Evolutionary conservation across 2,329 filamentous ascomycete species (phyloP).

Genomic region (Beauveria scarabaeidicola): DNA sequence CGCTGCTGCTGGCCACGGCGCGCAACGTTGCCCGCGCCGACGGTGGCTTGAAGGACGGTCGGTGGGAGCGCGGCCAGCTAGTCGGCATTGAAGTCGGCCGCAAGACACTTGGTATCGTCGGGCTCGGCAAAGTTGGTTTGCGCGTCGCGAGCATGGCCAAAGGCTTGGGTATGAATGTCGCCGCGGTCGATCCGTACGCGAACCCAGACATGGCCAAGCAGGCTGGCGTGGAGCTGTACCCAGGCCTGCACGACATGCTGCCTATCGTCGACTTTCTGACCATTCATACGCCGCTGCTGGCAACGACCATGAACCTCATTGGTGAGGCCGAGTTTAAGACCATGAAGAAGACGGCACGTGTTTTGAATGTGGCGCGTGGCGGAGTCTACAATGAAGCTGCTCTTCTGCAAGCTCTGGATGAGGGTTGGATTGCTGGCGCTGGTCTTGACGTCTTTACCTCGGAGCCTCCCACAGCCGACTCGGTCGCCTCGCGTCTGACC

Average conservation of each 20-base stretch:
- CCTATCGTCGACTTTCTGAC: conserved; percentile 67
- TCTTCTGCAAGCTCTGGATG: conserved; percentile 60
- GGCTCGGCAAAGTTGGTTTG: conserved; percentile 74
- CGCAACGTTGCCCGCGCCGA: conserved; percentile 65
- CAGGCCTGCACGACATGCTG: conserved; percentile 50
- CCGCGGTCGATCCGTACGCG: conserved; percentile 71
- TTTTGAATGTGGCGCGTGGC: conserved; percentile 72
- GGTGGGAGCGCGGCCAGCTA: conserved; percentile 67
- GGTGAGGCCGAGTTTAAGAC: conserved; percentile 54
- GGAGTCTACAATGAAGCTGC: conserved; percentile 74
- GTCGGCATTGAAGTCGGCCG: conserved; percentile 71
- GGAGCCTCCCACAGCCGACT: conserved; percentile 53
- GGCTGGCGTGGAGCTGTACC: conserved; percentile 56
- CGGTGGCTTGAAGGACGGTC: conserved; percentile 58
- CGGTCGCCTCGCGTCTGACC: conserved; percentile 54
- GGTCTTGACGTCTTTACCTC: conserved; percentile 73
- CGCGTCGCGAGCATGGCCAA: conserved; percentile 73
- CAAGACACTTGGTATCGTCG: conserved; percentile 69
- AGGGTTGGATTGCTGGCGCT: conserved; percentile 64
- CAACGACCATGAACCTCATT: conserved; percentile 67
- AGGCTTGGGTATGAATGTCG: conserved; percentile 66
- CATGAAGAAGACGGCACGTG: conserved; percentile 67
- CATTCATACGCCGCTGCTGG: conserved; percentile 72
- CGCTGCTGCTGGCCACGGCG: conserved; percentile 64
- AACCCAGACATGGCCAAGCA: conserved; percentile 61